Base-by-base conservation (phyloP, 345 rosid species). In the Syzygium grande region DNA sequence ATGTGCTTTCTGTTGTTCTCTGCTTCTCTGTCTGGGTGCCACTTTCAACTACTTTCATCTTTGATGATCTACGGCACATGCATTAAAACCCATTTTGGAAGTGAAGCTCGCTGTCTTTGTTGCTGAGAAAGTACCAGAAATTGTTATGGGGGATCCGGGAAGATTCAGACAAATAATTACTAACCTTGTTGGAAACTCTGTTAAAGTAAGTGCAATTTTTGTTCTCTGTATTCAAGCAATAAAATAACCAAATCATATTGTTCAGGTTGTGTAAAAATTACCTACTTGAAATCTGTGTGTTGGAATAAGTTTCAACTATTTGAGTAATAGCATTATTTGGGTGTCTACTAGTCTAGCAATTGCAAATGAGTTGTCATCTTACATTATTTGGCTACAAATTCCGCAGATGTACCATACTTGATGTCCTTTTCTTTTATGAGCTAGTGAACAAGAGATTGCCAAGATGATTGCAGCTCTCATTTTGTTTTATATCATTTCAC, bases 101-200 rank as follows among this genome's bases (percentile, higher is more conserved):
- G 84, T 90, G 94, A 91, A 98, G 99, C 94, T 98, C 89, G 96
- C 99, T 21, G 98, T 96, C 9, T 96, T 94, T 80, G 97, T 98
- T 88, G 96, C 99, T 65, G 96, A 94, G 90, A 92, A 93, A 92
- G 98, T 98, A 89, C 99, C 99, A 2, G 98, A 96, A 87, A 89
- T 93, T 87, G 95, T 96, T 65, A 89, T 90, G 85, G 99, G 99
- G 51, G 99, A 98, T 90, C 98, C 99, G 3, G 99, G 99, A 87
- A 94, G 99, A 90, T 98, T 98, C 89, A 92, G 99, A 90, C 99
- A 96, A 93, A 96, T 98, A 34, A 94, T 96, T 85, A 98, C 97
- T 65, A 98, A 98, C 90, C 98, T 98, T 63, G 99, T 98, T 2
- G 99, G 99, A 19, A 98, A 98, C 91, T 98, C 99, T 46, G 98